Evolutionary conservation across 225 moss, liverwort and hornwort species (phyloP).

Genomic region (Anthoceros angustus): DNA sequence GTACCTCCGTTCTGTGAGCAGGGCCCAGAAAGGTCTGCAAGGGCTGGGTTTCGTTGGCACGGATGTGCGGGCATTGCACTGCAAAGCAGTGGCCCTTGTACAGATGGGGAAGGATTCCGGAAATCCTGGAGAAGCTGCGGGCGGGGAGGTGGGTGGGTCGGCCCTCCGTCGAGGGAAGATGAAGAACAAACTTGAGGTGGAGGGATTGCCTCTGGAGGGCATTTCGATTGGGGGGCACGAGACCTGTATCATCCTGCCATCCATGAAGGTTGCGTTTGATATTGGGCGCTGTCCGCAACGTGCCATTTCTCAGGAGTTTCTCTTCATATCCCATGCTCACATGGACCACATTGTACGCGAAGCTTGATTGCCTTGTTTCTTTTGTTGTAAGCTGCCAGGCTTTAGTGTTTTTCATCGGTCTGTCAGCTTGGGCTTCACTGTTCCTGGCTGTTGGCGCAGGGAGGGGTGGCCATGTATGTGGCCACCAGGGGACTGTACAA

Average conservation of each 20-base stretch:
- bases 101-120: slow-evolving; percentile 2
- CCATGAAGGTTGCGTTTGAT: slow-evolving; percentile 74
- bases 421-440: not conserved
- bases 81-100: not conserved
- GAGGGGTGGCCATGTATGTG: slow-evolving; percentile 86
- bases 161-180: slow-evolving; percentile 14
- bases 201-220: slow-evolving; percentile 77
- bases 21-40: not conserved
- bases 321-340: slow-evolving; percentile 85
- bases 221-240: slow-evolving; percentile 95
- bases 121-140: not conserved
- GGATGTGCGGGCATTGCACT: not conserved
- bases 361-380: not conserved
- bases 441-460: slow-evolving; percentile 22
- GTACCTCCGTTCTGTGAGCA: not conserved
- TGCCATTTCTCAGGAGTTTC: slow-evolving; percentile 64
- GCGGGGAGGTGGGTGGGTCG: not conserved
- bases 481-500: slow-evolving; percentile 63
- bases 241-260: slow-evolving; percentile 89
- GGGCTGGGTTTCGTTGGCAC: not conserved
- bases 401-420: not conserved
- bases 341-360: slow-evolving; percentile 88
- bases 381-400: not conserved
- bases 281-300: slow-evolving; percentile 90
- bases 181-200: slow-evolving; percentile 46